phyloP scores from a whole-genome alignment of 768 basidiomycete species.

The Rhodocollybia butyracea region DNA sequence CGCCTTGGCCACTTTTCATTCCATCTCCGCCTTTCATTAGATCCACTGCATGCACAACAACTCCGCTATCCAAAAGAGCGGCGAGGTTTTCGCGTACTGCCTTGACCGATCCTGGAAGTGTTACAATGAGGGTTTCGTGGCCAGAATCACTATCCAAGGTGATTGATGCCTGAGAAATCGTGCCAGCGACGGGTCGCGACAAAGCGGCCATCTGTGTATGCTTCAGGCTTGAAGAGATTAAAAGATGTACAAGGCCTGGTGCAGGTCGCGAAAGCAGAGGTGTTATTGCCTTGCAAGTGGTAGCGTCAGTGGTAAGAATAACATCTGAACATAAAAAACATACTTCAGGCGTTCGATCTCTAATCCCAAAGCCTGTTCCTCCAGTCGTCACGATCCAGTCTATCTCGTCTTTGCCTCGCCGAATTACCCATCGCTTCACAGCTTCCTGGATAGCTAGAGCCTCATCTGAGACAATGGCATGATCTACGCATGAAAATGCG shows the following conservation, averaged over 20 bases:
- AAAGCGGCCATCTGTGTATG: constrained; percentile 80
- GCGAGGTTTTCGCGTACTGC: constrained; percentile 79
- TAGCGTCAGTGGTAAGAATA: not conserved
- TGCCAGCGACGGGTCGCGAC: constrained; percentile 81
- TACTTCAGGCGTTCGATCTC: constrained; percentile 86
- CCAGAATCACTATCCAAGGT: not conserved
- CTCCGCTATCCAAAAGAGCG: constrained; percentile 51
- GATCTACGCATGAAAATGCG: constrained; percentile 34
- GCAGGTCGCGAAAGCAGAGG: constrained; percentile 65
- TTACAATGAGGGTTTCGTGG: constrained; percentile 64
- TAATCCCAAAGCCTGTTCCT: constrained; percentile 81
- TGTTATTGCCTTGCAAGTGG: constrained; percentile 46
- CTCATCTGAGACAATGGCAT: constrained; percentile 66
- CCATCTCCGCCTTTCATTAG: constrained; percentile 70
- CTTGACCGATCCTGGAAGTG: constrained; percentile 82
- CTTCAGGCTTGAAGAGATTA: constrained; percentile 64
- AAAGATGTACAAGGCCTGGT: constrained; percentile 71
- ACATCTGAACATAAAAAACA: constrained; percentile 2
- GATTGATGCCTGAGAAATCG: constrained; percentile 25
- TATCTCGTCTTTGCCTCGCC: constrained; percentile 32
- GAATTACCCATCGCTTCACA: constrained; percentile 41
- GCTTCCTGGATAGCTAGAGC: constrained; percentile 42
- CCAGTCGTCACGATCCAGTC: constrained; percentile 84
- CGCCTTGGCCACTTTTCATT: constrained; percentile 45
- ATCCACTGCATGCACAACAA: constrained; percentile 71